phyloP scores from a whole-genome alignment of 2,329 filamentous ascomycete genomes.

The Furcasterigmium sp. region DNA sequence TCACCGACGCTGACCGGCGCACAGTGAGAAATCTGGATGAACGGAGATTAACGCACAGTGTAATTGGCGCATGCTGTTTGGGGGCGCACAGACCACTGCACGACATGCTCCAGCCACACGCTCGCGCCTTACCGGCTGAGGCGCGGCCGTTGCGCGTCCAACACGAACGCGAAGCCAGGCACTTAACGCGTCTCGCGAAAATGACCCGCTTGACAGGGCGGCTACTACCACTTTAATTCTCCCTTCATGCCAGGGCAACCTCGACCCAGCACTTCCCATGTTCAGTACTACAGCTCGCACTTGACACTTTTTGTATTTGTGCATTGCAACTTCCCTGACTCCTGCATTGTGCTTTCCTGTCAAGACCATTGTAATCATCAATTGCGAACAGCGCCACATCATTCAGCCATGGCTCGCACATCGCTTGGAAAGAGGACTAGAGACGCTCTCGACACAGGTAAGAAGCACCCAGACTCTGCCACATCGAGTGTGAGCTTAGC shows the following conservation, averaged over 20 bases:
- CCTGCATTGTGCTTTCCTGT: neutral
- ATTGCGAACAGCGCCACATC: neutral
- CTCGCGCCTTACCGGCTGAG: no score
- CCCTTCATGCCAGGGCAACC: neutral
- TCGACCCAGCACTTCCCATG: neutral
- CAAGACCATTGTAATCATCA: neutral
- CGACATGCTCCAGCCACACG: neutral
- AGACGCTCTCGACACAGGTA: conserved; percentile 14
- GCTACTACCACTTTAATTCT: neutral
- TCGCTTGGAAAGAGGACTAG: conserved; percentile 18
- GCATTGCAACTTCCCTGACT: neutral
- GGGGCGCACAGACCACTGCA: no score
- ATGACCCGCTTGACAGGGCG: neutral
- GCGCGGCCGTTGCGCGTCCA: neutral
- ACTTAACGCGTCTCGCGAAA: conserved; percentile 4
- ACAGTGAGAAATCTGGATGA: no score
- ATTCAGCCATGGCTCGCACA: conserved; percentile 13
- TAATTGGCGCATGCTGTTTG: no score
- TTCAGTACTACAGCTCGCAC: no score
- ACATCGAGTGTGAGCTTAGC: neutral
- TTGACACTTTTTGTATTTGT: no score
- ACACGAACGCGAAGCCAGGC: conserved; percentile 1
- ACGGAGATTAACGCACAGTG: no score
- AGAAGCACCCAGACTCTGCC: neutral
- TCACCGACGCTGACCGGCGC: no score